A percentile compares a stretch with the other conserved stretches of the same genome.
Evolutionary conservation across 2,329 filamentous ascomycete species (phyloP).

Genomic region (Venturia pyrina): DNA sequence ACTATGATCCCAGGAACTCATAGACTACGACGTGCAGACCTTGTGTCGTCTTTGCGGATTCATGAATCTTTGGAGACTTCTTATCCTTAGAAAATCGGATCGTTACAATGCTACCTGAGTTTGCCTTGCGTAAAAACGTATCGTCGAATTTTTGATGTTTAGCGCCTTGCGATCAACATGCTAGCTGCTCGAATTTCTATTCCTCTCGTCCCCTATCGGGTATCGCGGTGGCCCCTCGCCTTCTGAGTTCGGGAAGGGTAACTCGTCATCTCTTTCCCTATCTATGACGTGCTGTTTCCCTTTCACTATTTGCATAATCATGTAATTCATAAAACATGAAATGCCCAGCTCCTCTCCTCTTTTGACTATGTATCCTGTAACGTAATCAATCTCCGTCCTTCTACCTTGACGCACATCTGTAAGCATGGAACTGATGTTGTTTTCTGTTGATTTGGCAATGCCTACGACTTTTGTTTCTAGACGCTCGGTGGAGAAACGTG

Average conservation of each 20-base stretch:
- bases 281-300: conserved; percentile 49
- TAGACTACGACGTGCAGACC: neutral
- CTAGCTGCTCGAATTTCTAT: neutral
- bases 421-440: conserved; percentile 58
- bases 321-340: conserved; percentile 60
- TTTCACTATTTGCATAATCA: conserved; percentile 63
- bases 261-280: conserved; percentile 28
- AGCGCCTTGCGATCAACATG: too few relatives aligned
- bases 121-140: too few relatives aligned
- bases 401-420: conserved; percentile 51
- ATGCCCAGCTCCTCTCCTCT: conserved; percentile 64
- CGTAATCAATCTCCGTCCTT: conserved; percentile 67
- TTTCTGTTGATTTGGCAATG: conserved; percentile 43
- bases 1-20: neutral
- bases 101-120: too few relatives aligned
- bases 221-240: neutral
- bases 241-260: conserved; percentile 23
- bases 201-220: neutral
- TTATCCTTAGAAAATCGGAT: too few relatives aligned
- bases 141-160: too few relatives aligned
- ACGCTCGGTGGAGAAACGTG: conserved; percentile 50
- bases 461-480: conserved; percentile 50
- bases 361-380: conserved; percentile 79
- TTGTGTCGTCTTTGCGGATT: too few relatives aligned
- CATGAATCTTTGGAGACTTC: too few relatives aligned